Percentiles rank a stretch among this genome's conserved stretches.
phyloP scores from a whole-genome alignment of 1,284 basidiomycete genomes.

The Apiotrichum gamsii region DNA sequence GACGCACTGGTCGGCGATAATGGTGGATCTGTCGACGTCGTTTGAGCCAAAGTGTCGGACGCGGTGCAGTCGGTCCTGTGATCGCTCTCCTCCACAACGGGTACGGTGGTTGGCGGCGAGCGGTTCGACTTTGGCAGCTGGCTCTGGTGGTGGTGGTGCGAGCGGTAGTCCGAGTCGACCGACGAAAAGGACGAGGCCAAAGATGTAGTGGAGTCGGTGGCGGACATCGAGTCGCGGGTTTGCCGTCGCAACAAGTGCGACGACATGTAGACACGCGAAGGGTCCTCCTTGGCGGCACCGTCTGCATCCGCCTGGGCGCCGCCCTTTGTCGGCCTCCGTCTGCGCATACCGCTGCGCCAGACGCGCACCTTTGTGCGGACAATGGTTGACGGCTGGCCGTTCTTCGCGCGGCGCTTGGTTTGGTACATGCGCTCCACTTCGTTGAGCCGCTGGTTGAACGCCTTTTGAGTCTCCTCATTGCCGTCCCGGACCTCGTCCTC shows the following conservation, averaged over 20 bases:
- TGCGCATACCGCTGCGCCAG: conserved; percentile 30
- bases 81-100: too few species aligned
- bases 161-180: too few species aligned
- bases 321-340: conserved; percentile 3
- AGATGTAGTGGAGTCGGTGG: too few species aligned
- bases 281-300: not conserved
- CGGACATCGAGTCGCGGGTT: too few species aligned
- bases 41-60: not conserved
- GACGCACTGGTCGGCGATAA: not conserved
- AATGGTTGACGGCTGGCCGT: conserved; percentile 19
- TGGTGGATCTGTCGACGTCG: not conserved
- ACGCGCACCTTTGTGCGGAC: conserved; percentile 33
- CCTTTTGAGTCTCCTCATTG: conserved; percentile 12
- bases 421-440: conserved; percentile 32
- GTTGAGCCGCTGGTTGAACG: conserved; percentile 29
- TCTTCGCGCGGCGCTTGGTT: conserved; percentile 16
- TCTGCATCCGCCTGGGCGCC: conserved; percentile 6
- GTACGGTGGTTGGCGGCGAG: too few species aligned
- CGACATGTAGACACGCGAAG: not conserved
- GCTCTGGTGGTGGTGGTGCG: not conserved
- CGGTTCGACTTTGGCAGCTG: too few species aligned
- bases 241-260: not conserved
- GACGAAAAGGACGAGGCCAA: not conserved
- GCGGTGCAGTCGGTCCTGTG: too few species aligned
- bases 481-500: conserved; percentile 26